Base-by-base conservation (phyloP, 78 protist genomes). In the Dictyostelium discoideum region DNA sequence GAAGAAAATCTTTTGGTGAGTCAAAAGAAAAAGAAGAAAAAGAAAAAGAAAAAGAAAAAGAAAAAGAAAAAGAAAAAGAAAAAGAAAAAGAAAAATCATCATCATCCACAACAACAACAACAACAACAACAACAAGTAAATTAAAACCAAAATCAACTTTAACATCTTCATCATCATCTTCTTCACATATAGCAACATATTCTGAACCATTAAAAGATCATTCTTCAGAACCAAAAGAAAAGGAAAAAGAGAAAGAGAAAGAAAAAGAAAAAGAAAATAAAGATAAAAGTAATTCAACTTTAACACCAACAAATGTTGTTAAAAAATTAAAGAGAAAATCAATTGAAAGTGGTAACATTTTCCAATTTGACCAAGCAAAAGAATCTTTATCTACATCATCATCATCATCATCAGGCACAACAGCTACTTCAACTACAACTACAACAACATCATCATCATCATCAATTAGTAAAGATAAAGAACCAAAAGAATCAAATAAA, bases 311-410 rank as follows among this genome's bases (percentile, higher is more conserved):
- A 42, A 40, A 78, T 16, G 65, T 78, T 40, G 60, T 37, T 78
- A 37, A 42, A 78, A 22, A 22, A 40, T 42, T 82, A 24, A 82
- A 82, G 22, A 44, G 86, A 50, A 82, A 82, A 82, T 82, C 86
- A 26, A 54, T 82, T 82, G 86, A 82, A 29, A 24, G 72, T 82
- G 86, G 86, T 29, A 82, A 82, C 42, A 82, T 82, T 22, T 82
- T 82, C 26, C 86, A 82, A 82, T 42, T 50, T 50, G 86, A 42
- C 2, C 72, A 46, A 79, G 60, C n/a, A 7, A 42, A 42, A n/a
- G 84, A 79, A 79, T 69, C 77, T 69, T 24, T 69, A 65, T 2
- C 37, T 14, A 3, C 79, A 7, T 20, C 69, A 60, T 20, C 24
- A 67, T 3, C 29, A 77, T 22, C 46, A 4, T 20, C 69, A 60